Conservation (phyloP, 2,329 filamentous ascomycete species). For the Fusarium sp. region DNA sequence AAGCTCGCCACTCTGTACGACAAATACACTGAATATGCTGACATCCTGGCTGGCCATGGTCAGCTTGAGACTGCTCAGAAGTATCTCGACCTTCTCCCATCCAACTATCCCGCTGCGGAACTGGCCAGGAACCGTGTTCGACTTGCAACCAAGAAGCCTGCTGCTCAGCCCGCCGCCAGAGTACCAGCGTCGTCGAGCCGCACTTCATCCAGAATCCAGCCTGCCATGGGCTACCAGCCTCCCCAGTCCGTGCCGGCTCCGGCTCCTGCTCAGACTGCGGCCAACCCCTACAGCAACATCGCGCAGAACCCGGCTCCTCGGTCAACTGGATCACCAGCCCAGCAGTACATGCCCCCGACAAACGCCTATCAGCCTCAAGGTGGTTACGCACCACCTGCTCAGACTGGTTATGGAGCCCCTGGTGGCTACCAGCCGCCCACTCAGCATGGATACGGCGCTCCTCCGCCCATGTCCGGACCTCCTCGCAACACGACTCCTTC, state of each 20-base stretch:
- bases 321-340: slow-evolving; percentile 41
- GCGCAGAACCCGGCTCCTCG: slow-evolving; percentile 47
- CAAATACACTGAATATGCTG: slow-evolving; percentile 97
- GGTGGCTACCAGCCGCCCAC: slow-evolving; percentile 65
- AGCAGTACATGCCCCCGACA: slow-evolving; percentile 54
- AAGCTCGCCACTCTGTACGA: slow-evolving; percentile 90
- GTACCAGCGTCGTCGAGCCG: slow-evolving; percentile 47
- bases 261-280: slow-evolving; percentile 36
- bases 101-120: slow-evolving; percentile 86
- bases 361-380: slow-evolving; percentile 52
- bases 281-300: slow-evolving; percentile 58
- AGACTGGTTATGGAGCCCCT: slow-evolving; percentile 54
- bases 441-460: slow-evolving; percentile 54
- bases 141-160: slow-evolving; percentile 76
- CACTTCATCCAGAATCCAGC: slow-evolving; percentile 57
- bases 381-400: slow-evolving; percentile 41
- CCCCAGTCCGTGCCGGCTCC: slow-evolving; percentile 53
- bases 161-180: slow-evolving; percentile 41
- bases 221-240: slow-evolving; percentile 61
- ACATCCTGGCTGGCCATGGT: slow-evolving; percentile 91
- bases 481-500: slow-evolving; percentile 76
- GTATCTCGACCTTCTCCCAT: slow-evolving; percentile 89
- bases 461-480: slow-evolving; percentile 53
- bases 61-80: slow-evolving; percentile 88
- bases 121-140: slow-evolving; percentile 87